Percentiles rank a stretch among this genome's conserved stretches.
phyloP scores from a whole-genome alignment of 805 yeast genomes.

The Metschnikowia gelsemii region DNA sequence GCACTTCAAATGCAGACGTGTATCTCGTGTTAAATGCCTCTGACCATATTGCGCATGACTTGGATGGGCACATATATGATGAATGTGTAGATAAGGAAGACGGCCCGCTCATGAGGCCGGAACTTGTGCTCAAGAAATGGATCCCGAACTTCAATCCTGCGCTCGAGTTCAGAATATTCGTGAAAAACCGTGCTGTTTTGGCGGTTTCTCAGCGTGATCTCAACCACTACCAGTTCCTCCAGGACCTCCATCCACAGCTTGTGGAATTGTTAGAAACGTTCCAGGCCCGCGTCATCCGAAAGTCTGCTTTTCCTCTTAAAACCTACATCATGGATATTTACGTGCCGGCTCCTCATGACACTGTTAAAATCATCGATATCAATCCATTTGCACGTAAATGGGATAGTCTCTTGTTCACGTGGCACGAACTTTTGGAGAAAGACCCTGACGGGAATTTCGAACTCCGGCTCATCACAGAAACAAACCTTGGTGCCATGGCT shows the following conservation, averaged over 20 bases:
- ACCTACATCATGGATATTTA: constrained; percentile 76
- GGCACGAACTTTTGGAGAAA: constrained; percentile 66
- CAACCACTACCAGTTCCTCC: constrained; percentile 73
- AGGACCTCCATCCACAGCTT: constrained; percentile 49
- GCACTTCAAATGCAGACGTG: constrained; percentile 69
- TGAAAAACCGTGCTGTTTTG: constrained; percentile 57
- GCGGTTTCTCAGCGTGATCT: constrained; percentile 86
- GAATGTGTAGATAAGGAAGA: constrained; percentile 31
- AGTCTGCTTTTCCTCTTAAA: constrained; percentile 23
- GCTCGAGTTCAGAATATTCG: constrained; percentile 85
- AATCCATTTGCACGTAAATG: constrained; percentile 82
- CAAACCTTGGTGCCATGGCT: constrained; percentile 73
- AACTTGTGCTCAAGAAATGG: constrained; percentile 83
- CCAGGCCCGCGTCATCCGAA: constrained; percentile 43
- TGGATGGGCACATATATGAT: constrained; percentile 64
- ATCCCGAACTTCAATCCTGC: constrained; percentile 73
- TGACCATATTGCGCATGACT: constrained; percentile 82
- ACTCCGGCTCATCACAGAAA: constrained; percentile 65
- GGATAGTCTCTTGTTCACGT: constrained; percentile 74
- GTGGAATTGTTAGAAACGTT: constrained; percentile 52
- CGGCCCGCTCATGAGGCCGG: constrained; percentile 40
- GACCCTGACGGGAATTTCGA: constrained; percentile 41
- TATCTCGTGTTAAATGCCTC: constrained; percentile 83
- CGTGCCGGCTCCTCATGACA: constrained; percentile 69
- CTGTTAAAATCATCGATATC: constrained; percentile 73